Percentiles rank a stretch among this genome's conserved stretches.
These are phyloP conservation scores for Nicotiana obtusifolia DNA, from an alignment of 257 asterid genomes.

Conservation along the genomic window DNA sequence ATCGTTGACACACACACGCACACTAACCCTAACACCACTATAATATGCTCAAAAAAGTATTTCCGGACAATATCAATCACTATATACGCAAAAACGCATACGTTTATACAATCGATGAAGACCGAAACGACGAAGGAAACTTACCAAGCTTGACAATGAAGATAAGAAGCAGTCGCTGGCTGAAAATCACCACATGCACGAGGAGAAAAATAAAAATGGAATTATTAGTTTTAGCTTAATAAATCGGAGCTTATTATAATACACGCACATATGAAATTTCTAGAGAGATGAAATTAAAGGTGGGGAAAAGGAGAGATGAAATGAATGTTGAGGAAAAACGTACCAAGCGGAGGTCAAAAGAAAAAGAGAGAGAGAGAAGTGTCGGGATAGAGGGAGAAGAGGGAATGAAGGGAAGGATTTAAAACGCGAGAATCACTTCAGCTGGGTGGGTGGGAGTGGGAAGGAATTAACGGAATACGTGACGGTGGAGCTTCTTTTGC, in stretches of 20 bases:
- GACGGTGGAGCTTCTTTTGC: background rate
- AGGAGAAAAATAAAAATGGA: slow-evolving; percentile 3
- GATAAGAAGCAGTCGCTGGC: background rate
- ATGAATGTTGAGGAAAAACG: no score
- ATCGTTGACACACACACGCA: background rate
- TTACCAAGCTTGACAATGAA: background rate
- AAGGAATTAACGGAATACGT: background rate
- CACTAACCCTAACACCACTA: no score
- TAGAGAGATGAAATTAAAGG: background rate
- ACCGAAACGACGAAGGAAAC: background rate
- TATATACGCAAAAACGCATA: background rate
- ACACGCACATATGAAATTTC: background rate
- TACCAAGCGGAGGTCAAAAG: slow-evolving; percentile 17
- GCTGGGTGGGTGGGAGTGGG: background rate
- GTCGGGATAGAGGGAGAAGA: background rate
- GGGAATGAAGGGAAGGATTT: slow-evolving; percentile 22
- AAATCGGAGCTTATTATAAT: background rate
- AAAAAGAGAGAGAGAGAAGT: slow-evolving; percentile 1
- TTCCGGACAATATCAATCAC: background rate
- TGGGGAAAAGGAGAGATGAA: background rate
- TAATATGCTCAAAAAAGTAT: no score
- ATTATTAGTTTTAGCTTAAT: background rate
- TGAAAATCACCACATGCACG: background rate
- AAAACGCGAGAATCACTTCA: slow-evolving; percentile 6
- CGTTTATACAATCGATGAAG: background rate